Conservation (phyloP, 2,329 filamentous ascomycete genomes). For the Neofusicoccum ribis region DNA sequence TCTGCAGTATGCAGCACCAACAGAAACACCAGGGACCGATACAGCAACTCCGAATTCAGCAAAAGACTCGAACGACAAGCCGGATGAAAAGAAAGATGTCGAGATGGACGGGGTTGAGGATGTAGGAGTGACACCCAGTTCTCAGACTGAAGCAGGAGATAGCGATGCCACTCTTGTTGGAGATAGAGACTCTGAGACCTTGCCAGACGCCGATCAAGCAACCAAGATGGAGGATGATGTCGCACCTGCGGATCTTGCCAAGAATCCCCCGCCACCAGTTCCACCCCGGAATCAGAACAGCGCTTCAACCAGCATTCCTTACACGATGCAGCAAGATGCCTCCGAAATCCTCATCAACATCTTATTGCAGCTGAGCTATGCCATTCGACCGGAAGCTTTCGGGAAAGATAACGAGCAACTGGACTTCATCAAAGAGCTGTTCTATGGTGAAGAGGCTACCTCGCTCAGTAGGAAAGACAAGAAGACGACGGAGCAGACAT, state of each 20-base stretch:
- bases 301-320: slow-evolving; percentile 43
- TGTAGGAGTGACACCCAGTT: background rate
- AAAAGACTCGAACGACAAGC: background rate
- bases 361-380: slow-evolving; percentile 85
- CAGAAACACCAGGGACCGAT: background rate
- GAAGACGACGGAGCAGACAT: slow-evolving; percentile 46
- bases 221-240: slow-evolving; percentile 16
- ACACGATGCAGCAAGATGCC: slow-evolving; percentile 76
- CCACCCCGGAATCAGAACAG: slow-evolving; percentile 48
- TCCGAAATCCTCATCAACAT: slow-evolving; percentile 94
- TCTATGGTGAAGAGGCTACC: slow-evolving; percentile 36
- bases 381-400: slow-evolving; percentile 70
- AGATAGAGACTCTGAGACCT: slow-evolving; percentile 21
- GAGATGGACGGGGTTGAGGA: background rate
- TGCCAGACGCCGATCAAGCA: slow-evolving; percentile 26
- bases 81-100: background rate
- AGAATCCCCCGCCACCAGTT: slow-evolving; percentile 43
- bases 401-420: slow-evolving; percentile 73
- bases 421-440: slow-evolving; percentile 70
- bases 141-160: background rate
- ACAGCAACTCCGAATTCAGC: background rate
- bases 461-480: slow-evolving; percentile 45
- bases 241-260: background rate
- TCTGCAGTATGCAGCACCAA: slow-evolving; percentile 2
- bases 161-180: slow-evolving; percentile 10